phyloP scores from a whole-genome alignment of 2,329 filamentous ascomycete species.

The Trichoderma sp. region DNA sequence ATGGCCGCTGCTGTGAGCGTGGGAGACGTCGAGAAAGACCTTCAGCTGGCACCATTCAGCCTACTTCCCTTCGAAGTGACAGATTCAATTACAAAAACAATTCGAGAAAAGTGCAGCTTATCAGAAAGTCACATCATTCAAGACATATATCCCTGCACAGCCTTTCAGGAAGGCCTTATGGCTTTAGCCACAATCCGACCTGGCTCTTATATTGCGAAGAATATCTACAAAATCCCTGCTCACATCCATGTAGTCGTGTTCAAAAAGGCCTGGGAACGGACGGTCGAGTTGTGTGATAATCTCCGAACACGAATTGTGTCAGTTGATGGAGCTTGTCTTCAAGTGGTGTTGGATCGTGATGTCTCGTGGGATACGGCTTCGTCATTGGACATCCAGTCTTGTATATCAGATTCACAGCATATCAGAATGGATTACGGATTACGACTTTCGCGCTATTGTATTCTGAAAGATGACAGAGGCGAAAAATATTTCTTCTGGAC shows the following conservation, averaged over 20 bases:
- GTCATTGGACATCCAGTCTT: not conserved
- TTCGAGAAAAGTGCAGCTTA: not conserved
- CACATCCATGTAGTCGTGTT: conserved; percentile 19
- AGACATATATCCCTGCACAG: conserved; percentile 39
- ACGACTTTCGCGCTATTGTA: not conserved
- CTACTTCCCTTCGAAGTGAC: not conserved
- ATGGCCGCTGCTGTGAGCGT: not conserved
- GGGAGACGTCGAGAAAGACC: not conserved
- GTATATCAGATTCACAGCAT: not conserved
- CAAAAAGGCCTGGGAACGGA: conserved; percentile 23
- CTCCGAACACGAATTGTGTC: conserved; percentile 25
- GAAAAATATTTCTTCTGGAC: conserved; percentile 5
- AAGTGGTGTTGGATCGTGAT: conserved; percentile 22
- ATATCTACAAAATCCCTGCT: conserved; percentile 17
- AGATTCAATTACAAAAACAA: not conserved
- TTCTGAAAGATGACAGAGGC: not conserved
- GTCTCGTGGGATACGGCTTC: not conserved
- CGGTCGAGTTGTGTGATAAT: conserved; percentile 21
- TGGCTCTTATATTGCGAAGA: conserved; percentile 25
- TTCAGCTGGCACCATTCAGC: not conserved
- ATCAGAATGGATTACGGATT: not conserved
- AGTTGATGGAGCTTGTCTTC: conserved; percentile 12
- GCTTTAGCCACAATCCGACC: conserved; percentile 25
- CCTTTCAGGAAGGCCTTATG: conserved; percentile 40
- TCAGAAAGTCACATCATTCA: not conserved